Percentiles rank a stretch among this genome's conserved stretches.
phyloP scores from a whole-genome alignment of 441 rosid genomes.

The Eutrema salsugineum region DNA sequence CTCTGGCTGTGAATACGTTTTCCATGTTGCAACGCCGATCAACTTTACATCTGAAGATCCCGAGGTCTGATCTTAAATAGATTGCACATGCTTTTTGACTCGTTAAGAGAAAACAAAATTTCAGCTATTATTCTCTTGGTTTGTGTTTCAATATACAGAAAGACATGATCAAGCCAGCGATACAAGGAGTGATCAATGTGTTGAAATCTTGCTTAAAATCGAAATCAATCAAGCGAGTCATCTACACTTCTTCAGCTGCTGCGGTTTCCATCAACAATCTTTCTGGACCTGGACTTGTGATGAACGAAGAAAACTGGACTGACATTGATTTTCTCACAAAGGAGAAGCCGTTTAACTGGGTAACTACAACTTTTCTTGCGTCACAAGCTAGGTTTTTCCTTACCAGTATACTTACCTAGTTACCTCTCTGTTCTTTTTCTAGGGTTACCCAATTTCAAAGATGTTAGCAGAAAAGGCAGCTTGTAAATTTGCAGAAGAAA shows the following conservation, averaged over 20 bases:
- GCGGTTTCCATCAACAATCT: constrained; percentile 65
- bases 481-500: constrained; percentile 58
- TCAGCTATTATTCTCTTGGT: neutral
- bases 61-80: constrained; percentile 45
- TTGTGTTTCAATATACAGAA: constrained; percentile 33
- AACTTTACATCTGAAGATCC: constrained; percentile 89
- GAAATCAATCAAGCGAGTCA: constrained; percentile 67
- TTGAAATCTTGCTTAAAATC: constrained; percentile 60
- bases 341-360: constrained; percentile 83
- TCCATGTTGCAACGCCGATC: constrained; percentile 93
- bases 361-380: constrained; percentile 28
- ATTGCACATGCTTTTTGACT: neutral
- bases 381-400: constrained; percentile 1
- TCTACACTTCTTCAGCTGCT: constrained; percentile 85
- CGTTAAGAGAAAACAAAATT: neutral
- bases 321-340: constrained; percentile 61
- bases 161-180: constrained; percentile 89
- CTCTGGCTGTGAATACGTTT: constrained; percentile 60
- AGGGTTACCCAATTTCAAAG: constrained; percentile 83
- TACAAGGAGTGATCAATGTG: constrained; percentile 76
- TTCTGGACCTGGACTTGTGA: constrained; percentile 52
- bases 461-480: constrained; percentile 75
- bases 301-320: constrained; percentile 72
- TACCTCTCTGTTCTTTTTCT: constrained; percentile 19
- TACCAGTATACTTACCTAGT: neutral